phyloP scores from a whole-genome alignment of 257 asterid genomes.

The Handroanthus guayacan region DNA sequence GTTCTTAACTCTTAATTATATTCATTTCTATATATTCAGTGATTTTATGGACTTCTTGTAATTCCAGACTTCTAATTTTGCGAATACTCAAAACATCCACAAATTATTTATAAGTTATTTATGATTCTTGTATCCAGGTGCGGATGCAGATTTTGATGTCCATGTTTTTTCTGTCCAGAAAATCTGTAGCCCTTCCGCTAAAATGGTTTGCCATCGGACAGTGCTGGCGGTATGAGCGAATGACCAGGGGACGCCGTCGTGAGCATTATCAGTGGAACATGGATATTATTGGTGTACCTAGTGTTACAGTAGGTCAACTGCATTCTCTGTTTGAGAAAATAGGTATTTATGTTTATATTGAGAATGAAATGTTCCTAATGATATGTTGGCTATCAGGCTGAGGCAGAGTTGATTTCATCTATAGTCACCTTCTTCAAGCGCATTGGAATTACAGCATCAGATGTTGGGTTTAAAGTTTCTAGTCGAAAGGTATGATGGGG shows the following conservation, averaged over 20 bases:
- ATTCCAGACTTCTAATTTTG: not conserved
- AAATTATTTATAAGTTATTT: constrained; percentile 40
- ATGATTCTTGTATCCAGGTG: constrained; percentile 57
- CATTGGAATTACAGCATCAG: constrained; percentile 92
- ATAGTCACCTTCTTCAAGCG: constrained; percentile 92
- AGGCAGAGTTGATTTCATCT: constrained; percentile 92
- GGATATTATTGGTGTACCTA: constrained; percentile 95
- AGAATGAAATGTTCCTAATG: constrained; percentile 24
- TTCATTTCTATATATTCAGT: constrained; percentile 28
- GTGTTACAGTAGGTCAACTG: constrained; percentile 67
- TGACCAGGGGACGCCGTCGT: constrained; percentile 97
- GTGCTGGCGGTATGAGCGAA: constrained; percentile 99
- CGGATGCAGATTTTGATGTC: constrained; percentile 65
- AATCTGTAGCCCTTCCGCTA: constrained; percentile 89
- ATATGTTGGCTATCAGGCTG: constrained; percentile 65
- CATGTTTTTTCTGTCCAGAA: constrained; percentile 79
- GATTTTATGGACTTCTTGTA: constrained; percentile 15
- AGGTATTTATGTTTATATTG: constrained; percentile 16
- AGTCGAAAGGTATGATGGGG: constrained; percentile 80
- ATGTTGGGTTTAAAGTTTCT: constrained; percentile 94
- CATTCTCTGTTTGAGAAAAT: constrained; percentile 6
- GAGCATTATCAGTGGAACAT: constrained; percentile 99
- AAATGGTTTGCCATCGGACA: constrained; percentile 99
- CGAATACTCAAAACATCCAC: constrained; percentile 4
- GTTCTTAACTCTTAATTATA: constrained; percentile 2